These are phyloP conservation scores for Wallacemonas sp. DNA, from an alignment of 208 protist genomes.

Conservation along the genomic window DNA sequence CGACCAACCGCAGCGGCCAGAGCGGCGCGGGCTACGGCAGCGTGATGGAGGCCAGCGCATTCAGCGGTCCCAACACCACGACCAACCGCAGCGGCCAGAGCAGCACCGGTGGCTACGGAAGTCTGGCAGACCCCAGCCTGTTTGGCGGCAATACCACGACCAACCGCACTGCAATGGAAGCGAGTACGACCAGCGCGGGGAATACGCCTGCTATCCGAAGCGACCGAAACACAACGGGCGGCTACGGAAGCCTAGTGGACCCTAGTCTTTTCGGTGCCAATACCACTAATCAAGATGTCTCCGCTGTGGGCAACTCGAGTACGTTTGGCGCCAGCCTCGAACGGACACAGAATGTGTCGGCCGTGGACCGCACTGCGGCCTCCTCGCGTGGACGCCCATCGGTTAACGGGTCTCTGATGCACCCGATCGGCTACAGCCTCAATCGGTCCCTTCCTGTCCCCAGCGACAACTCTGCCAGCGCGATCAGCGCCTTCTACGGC, in stretches of 20 bases:
- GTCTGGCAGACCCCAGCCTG: not conserved
- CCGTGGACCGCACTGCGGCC: too few relatives aligned
- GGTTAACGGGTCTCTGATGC: not conserved
- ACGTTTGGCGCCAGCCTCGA: too few relatives aligned
- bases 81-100: not conserved
- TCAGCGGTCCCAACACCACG: not conserved
- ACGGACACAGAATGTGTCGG: too few relatives aligned
- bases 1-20: not conserved
- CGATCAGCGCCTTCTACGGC: too few relatives aligned
- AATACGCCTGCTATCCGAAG: not conserved
- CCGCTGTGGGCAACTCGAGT: not conserved
- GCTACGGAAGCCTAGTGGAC: conserved; percentile 3
- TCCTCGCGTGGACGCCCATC: too few relatives aligned
- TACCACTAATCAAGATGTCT: too few relatives aligned
- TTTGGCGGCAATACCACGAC: not conserved
- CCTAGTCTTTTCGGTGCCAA: too few relatives aligned
- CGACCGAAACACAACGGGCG: not conserved
- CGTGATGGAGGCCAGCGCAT: conserved; percentile 5
- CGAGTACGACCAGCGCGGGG: not conserved
- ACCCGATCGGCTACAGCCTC: conserved; percentile 13
- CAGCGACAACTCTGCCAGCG: too few relatives aligned
- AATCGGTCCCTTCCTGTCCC: too few relatives aligned
- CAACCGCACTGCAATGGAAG: conserved; percentile 5
- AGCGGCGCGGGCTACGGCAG: conserved; percentile 11
- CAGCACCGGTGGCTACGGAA: not conserved